Evolutionary conservation across 768 basidiomycete species (phyloP).

Genomic region (Rhodotorula sphaerocarpa): DNA sequence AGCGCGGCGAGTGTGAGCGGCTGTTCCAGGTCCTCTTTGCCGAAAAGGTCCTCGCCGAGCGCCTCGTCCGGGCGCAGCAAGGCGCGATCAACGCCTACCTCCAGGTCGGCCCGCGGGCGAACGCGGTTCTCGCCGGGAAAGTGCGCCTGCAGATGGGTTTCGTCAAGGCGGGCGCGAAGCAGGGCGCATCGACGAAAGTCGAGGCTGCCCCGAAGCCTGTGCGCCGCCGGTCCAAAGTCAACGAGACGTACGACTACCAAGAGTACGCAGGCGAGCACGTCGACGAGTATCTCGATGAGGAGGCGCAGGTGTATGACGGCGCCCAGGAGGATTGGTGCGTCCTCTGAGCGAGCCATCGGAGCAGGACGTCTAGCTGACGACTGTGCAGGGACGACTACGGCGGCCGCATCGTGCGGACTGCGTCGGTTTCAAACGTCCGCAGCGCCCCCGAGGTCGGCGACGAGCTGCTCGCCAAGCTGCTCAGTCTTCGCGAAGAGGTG

Average conservation of each 20-base stretch:
- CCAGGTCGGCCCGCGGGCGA: slow-evolving; percentile 10
- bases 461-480: slow-evolving; percentile 9
- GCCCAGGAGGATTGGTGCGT: slow-evolving; percentile 8
- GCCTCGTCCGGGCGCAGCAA: slow-evolving; percentile 47
- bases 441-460: too few species aligned
- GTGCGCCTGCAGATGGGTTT: slow-evolving; percentile 19
- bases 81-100: slow-evolving; percentile 47
- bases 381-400: slow-evolving; percentile 8
- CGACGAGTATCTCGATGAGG: slow-evolving; percentile 21
- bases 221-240: neutral
- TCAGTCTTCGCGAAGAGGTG: slow-evolving; percentile 12
- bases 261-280: slow-evolving; percentile 3
- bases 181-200: neutral
- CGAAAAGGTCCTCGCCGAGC: slow-evolving; percentile 52
- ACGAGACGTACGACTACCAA: slow-evolving; percentile 24
- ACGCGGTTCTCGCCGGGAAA: slow-evolving; percentile 10
- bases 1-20: slow-evolving; percentile 56
- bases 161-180: slow-evolving; percentile 1
- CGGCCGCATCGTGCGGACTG: slow-evolving; percentile 6
- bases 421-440: neutral
- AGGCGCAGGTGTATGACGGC: slow-evolving; percentile 13
- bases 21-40: slow-evolving; percentile 55
- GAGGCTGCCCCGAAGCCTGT: neutral
- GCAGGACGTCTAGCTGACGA: neutral
- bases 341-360: neutral